These are phyloP conservation scores for Fagopyrum homotropicum DNA, from an alignment of 148 eudicot genomes.

Conservation along the genomic window DNA sequence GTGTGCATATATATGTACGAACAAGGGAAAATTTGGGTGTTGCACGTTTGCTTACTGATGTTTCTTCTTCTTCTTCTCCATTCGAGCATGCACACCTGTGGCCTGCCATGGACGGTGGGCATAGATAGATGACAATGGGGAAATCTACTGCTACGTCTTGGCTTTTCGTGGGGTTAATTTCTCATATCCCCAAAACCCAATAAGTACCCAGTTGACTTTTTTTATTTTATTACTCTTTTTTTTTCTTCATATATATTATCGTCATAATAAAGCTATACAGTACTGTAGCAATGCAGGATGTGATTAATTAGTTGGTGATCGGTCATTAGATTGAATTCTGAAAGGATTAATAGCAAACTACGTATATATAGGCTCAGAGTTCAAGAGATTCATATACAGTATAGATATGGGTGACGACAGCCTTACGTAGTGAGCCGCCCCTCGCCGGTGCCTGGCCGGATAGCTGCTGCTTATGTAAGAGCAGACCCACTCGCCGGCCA, in stretches of 20 bases:
- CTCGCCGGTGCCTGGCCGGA: background rate
- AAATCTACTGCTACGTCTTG: background rate
- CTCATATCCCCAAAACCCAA: too few relatives aligned
- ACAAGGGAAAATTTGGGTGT: background rate
- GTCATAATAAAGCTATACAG: background rate
- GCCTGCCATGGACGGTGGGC: constrained; percentile 1
- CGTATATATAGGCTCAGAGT: background rate
- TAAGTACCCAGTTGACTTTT: background rate
- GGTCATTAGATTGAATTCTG: background rate
- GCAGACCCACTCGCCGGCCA: background rate
- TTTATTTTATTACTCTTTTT: background rate
- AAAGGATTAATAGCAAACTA: background rate
- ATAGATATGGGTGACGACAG: background rate
- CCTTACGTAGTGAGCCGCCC: background rate
- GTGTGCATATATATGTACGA: background rate
- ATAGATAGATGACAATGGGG: background rate
- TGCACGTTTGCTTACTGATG: background rate
- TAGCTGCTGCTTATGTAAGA: background rate
- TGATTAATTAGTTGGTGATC: background rate
- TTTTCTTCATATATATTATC: background rate
- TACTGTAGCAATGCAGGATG: too few relatives aligned
- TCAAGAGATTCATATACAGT: background rate
- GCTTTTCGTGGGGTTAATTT: constrained; percentile 8
- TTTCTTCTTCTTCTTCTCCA: background rate
- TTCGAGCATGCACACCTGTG: background rate